A percentile compares a stretch with the other conserved stretches of the same genome.
Evolutionary conservation across 768 basidiomycete species (phyloP).

Genomic region (Lactarius pseudohatsudake): DNA sequence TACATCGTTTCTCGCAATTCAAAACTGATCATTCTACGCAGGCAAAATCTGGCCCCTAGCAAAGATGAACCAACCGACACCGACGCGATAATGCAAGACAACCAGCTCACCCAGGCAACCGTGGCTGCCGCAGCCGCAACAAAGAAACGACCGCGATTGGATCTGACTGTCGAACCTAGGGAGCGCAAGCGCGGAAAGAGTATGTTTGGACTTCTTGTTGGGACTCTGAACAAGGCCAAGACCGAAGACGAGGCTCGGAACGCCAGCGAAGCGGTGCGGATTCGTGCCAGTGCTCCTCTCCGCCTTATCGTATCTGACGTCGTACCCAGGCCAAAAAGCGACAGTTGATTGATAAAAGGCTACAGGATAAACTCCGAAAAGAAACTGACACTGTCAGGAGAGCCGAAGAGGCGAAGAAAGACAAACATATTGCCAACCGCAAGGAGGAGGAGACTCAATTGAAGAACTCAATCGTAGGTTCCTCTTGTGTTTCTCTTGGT

Average conservation of each 20-base stretch:
- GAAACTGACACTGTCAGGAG: slow-evolving; percentile 85
- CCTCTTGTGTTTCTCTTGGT: neutral
- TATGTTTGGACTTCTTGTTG: slow-evolving; percentile 82
- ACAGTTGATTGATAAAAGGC: slow-evolving; percentile 77
- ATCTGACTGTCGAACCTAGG: slow-evolving; percentile 54
- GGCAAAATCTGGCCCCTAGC: slow-evolving; percentile 8
- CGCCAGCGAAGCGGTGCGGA: slow-evolving; percentile 76
- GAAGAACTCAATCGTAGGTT: slow-evolving; percentile 75
- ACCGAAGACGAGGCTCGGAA: slow-evolving; percentile 81
- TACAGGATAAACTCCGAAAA: slow-evolving; percentile 81
- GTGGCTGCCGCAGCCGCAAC: slow-evolving; percentile 33
- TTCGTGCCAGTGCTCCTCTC: neutral
- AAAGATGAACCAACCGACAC: slow-evolving; percentile 22
- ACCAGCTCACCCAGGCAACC: slow-evolving; percentile 30
- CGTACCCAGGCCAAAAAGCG: slow-evolving; percentile 72
- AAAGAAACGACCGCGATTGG: slow-evolving; percentile 73
- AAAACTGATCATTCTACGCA: slow-evolving; percentile 1
- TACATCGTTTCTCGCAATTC: slow-evolving; percentile 1
- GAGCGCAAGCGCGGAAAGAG: slow-evolving; percentile 84
- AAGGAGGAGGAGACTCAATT: slow-evolving; percentile 82
- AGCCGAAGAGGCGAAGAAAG: slow-evolving; percentile 84
- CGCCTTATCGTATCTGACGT: neutral
- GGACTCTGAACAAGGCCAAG: slow-evolving; percentile 85
- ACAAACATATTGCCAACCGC: slow-evolving; percentile 70
- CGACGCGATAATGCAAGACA: slow-evolving; percentile 30